Percentiles rank a stretch among this genome's conserved stretches.
These are phyloP conservation scores for Colletotrichum falcatum DNA, from an alignment of 2,329 filamentous ascomycete genomes.

Conservation along the genomic window DNA sequence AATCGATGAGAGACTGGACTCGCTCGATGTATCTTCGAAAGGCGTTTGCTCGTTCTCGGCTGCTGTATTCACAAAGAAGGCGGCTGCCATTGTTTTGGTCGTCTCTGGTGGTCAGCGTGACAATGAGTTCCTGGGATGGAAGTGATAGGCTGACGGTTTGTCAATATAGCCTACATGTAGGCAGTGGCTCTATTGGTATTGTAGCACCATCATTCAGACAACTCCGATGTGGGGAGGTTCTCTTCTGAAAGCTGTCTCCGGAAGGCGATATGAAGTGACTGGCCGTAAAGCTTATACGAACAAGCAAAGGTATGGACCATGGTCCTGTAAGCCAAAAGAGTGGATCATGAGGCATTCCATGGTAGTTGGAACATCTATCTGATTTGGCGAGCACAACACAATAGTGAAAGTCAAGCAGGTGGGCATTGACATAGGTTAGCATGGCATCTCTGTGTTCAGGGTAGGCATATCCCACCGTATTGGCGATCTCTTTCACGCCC, in stretches of 20 bases:
- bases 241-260: background rate
- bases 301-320: background rate
- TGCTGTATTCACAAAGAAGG: background rate
- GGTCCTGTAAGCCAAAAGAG: too few relatives aligned
- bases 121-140: too few relatives aligned
- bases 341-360: background rate
- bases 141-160: background rate
- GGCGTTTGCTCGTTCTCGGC: background rate
- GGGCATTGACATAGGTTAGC: accelerated
- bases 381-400: background rate
- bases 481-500: too few relatives aligned
- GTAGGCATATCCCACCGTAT: background rate
- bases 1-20: too few relatives aligned
- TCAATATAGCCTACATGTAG: accelerated
- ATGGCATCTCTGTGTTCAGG: background rate
- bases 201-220: too few relatives aligned
- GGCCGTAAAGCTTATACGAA: background rate
- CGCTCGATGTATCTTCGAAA: too few relatives aligned
- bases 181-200: background rate
- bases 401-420: background rate
- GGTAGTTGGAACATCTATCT: background rate
- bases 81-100: background rate
- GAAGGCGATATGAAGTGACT: too few relatives aligned
- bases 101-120: background rate
- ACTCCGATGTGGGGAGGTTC: background rate